These are phyloP conservation scores for Suillus subaureus DNA, from an alignment of 768 basidiomycete species.

Conservation along the genomic window DNA sequence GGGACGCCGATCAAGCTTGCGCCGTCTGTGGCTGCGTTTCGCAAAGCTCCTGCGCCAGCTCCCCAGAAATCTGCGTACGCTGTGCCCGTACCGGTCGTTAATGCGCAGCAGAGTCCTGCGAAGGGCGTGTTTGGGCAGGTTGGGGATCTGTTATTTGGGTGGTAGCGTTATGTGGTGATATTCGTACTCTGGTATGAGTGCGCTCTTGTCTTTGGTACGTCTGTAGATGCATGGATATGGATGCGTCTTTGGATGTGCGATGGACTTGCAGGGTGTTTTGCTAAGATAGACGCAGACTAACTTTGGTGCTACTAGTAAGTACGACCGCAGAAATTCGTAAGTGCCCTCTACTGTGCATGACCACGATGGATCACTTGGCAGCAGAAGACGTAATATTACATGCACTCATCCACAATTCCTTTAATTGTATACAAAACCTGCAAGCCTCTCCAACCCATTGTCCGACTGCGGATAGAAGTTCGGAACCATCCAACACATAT, in stretches of 20 bases:
- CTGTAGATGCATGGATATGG: not conserved
- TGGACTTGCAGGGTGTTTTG: not conserved
- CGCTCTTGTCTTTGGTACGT: not conserved
- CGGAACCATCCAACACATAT: slow-evolving; percentile 25
- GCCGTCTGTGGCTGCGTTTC: slow-evolving; percentile 73
- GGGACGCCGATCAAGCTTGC: slow-evolving; percentile 75
- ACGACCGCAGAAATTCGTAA: not conserved
- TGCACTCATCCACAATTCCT: not conserved
- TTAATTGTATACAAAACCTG: not conserved
- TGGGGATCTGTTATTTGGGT: slow-evolving; percentile 80
- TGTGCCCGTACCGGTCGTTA: slow-evolving; percentile 10
- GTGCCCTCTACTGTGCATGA: not conserved
- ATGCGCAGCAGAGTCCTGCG: slow-evolving; percentile 38
- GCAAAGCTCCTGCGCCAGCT: slow-evolving; percentile 43
- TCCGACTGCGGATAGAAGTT: slow-evolving; percentile 12
- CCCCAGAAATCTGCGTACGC: slow-evolving; percentile 26
- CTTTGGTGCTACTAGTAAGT: not conserved
- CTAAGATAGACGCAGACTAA: not conserved
- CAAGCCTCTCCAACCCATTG: not conserved
- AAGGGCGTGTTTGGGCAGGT: slow-evolving; percentile 74
- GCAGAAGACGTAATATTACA: not conserved
- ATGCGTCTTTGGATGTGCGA: not conserved
- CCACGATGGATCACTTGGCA: not conserved
- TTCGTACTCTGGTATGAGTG: not conserved
- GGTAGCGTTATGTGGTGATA: slow-evolving; percentile 48